phyloP scores from a whole-genome alignment of 768 basidiomycete genomes.

The Suillus plorans region DNA sequence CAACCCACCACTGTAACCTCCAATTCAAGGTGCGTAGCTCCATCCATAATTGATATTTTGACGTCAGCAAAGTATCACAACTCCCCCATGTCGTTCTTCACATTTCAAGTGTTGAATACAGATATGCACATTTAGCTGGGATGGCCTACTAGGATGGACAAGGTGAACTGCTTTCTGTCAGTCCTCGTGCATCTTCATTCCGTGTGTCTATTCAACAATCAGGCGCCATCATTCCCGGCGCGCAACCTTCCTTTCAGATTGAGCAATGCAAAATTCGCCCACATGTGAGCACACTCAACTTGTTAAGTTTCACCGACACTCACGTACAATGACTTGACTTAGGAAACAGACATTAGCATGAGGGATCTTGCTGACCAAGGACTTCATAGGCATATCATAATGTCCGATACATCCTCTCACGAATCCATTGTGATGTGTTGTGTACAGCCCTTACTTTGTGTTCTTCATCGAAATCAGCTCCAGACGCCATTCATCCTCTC shows the following conservation, averaged over 20 bases:
- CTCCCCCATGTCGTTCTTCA: too few species aligned
- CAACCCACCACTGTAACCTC: slow-evolving; percentile 63
- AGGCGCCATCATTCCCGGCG: background rate
- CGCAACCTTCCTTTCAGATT: background rate
- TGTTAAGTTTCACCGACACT: background rate
- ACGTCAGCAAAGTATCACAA: slow-evolving; percentile 22
- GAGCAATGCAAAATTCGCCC: background rate
- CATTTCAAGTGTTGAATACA: background rate
- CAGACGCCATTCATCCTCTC: background rate
- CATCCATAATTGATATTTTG: background rate
- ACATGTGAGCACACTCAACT: background rate
- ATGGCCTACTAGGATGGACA: slow-evolving; percentile 21
- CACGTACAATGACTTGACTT: background rate
- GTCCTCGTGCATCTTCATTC: background rate
- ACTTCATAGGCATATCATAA: background rate
- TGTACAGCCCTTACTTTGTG: background rate
- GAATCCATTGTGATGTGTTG: background rate
- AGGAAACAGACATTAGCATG: background rate
- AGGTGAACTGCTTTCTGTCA: slow-evolving; percentile 7
- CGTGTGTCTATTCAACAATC: background rate
- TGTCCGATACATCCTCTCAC: background rate
- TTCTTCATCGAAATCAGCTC: background rate
- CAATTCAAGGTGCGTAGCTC: slow-evolving; percentile 58
- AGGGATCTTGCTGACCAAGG: background rate
- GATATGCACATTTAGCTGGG: slow-evolving; percentile 12